Evolutionary conservation across 192 early-diverging fungal species (phyloP), one percentile per base, ranked within the genome.

Genomic region (Mortierella alpina): DNA sequence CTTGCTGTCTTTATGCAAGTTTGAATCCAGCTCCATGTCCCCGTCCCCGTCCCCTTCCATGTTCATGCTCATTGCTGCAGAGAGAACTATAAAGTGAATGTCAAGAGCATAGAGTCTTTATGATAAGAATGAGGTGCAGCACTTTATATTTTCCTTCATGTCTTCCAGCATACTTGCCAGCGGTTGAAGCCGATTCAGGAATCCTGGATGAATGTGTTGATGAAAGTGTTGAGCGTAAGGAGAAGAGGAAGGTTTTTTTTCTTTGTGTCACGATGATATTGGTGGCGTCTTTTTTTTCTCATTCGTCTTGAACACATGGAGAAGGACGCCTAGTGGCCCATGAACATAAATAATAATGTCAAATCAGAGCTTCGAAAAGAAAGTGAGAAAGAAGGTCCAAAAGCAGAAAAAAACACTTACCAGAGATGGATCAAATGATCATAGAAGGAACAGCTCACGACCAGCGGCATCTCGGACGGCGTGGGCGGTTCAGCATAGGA

Each of bases 361-460:
- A 31, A 31, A 3, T 31, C 31, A 31, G 31, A 31, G 31, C 31
- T 31, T 31, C 31, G 31, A 31, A 31, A 31, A 3, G 31, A 31
- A 3, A 2, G 31, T 2, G 1, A 31, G 3, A 31, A 31, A 31
- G 45, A 13, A 57, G 11, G 58, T 40, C 10, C 7, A 23, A 49
- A 15, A n/a, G 5, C 6, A 56, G 48, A 9, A 49, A 2, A 10
- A 23, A 23, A 23, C 40, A 56, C 77, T 68, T 84, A 71, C 94
- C 94, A 95, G 1, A 95, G 68, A 68, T 93, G 91, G 8, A 92
- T 80, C 15, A 86, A 51, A 70, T 93, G 94, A 82, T 95, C 93
- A 72, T 95, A 95, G 66, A 95, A 95, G 9, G 94, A 95, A 72
- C 93, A 94, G 41, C 90, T 92, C 11, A 84, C 93, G 10, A 91